Base-by-base conservation (phyloP, 2,329 filamentous ascomycete genomes). In the Diaporthe amygdali region DNA sequence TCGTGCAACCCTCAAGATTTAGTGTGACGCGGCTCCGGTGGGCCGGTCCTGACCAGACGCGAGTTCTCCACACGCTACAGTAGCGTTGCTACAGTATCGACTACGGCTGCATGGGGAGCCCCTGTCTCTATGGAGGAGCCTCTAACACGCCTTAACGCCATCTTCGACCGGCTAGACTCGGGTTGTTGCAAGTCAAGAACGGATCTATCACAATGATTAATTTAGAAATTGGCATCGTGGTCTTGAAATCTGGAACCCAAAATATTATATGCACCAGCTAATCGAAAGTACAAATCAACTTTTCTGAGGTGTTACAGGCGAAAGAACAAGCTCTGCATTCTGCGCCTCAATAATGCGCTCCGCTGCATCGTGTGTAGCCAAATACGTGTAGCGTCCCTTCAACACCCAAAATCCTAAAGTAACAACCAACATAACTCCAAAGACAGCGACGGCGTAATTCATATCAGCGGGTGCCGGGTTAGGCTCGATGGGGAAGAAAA, bases 311-410 rank as follows among this genome's bases (percentile, higher is more conserved):
- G 32, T 5, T 9, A 10, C 39, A 9, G 56, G 39, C 22, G 56
- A 30, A 15, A 32, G 2, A 30, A 61, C 39, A 30, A 61, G 25
- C 25, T 61, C 56, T 7, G 39, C 56, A 10, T 61, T 46, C 25
- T 46, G 56, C 39, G 56, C 56, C 39, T 61, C 39, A n/a, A 61
- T 61, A n/a, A 61, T 61, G 6, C 56, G 56, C 56, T 46, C 25
- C 27, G 56, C 39, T 9, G 56, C 56, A 44, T 61, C 56, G 5
- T 61, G 56, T 14, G 56, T n/a, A 8, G 56, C 56, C 27, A 61
- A 17, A 61, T 46, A 61, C 17, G 56, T 46, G 56, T 61, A 39
- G 5, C 56, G 37, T 5, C 56, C 56, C 39, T 61, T 46, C 17
- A 61, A 46, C 25, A 46, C 39, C 37, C 56, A 61, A 44, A 61